Evolutionary conservation across 1,284 basidiomycete species (phyloP), one percentile per base, ranked within the genome.

Genomic region (Schizophyllum amplum): DNA sequence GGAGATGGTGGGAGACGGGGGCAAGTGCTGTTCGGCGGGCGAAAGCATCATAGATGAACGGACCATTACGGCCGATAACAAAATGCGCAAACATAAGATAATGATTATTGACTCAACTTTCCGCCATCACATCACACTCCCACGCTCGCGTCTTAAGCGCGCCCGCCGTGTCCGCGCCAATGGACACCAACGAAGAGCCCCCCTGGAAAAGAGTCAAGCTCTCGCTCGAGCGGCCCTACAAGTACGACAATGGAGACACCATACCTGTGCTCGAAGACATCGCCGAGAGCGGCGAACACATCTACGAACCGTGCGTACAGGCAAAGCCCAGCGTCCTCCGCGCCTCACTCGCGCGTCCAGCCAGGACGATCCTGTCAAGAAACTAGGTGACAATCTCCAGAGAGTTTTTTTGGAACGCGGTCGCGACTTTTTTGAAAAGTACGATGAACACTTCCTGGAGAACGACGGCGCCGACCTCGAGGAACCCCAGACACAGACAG

Each of bases 161-260:
- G 33, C 33, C 13, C 33, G 13, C 17, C 11, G 11, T 42, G 33
- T 42, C 7, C 33, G 7, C 33, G 33, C 11, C 33, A 2, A 3
- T 42, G 13, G 17, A 13, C 7, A 50, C 22, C 15, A 55, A 65
- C 65, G 64, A 71, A 42, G 75, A 77, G 56, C 75, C 73, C 15
- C 65, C 72, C 15, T 86, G 82, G 80, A 85, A 80, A 66, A 75
- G 77, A 57, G 73, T 83, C 33, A 83, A 73, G 60, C 72, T 90
- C 6, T 84, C 87, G 1, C 76, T 91, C 47, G 89, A 92, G 67
- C 75, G 82, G 51, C 87, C 86, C 0, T 90, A 90, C 72, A 90
- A 84, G 69, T 84, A 89, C 64, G 88, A 91, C 60, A 70, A 77
- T 47, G 86, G 84, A 13, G 71, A 80, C 48, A 75, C 67, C 13